These are phyloP conservation scores for Parasitella parasitica DNA, from an alignment of 371 early-diverging fungal genomes.

Conservation along the genomic window DNA sequence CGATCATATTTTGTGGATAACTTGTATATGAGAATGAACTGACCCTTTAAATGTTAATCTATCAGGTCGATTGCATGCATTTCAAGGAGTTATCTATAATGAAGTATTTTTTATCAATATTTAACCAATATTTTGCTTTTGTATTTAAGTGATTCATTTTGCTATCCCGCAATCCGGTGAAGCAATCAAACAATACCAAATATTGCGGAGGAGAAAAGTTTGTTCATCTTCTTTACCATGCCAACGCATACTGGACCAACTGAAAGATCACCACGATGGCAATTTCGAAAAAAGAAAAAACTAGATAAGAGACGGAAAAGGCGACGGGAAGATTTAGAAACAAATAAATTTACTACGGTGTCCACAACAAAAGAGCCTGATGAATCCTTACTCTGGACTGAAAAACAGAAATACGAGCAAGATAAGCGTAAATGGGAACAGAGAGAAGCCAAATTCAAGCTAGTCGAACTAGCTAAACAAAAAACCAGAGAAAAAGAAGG, in stretches of 20 bases:
- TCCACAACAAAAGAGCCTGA: neutral
- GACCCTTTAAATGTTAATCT: too few relatives aligned
- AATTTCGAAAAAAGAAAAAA: constrained; percentile 26
- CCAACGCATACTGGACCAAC: neutral
- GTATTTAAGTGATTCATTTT: too few relatives aligned
- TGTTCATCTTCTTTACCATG: too few relatives aligned
- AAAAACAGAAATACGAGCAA: constrained; percentile 9
- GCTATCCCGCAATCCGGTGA: too few relatives aligned
- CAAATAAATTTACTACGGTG: neutral
- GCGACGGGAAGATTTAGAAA: constrained; percentile 3
- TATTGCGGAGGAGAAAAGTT: too few relatives aligned
- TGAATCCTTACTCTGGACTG: neutral
- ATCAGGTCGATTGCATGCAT: too few relatives aligned
- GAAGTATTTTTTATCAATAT: too few relatives aligned
- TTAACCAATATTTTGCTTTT: too few relatives aligned
- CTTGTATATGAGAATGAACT: too few relatives aligned
- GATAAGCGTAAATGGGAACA: constrained; percentile 26
- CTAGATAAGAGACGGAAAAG: constrained; percentile 7
- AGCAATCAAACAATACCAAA: too few relatives aligned
- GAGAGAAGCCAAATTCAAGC: constrained; percentile 5
- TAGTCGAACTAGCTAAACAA: constrained; percentile 14
- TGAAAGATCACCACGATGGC: constrained; percentile 9
- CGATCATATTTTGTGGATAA: too few relatives aligned
- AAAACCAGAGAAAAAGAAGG: constrained; percentile 16
- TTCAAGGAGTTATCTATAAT: too few relatives aligned